Base-by-base conservation (phyloP, 257 asterid genomes). In the Salvia hispanica region DNA sequence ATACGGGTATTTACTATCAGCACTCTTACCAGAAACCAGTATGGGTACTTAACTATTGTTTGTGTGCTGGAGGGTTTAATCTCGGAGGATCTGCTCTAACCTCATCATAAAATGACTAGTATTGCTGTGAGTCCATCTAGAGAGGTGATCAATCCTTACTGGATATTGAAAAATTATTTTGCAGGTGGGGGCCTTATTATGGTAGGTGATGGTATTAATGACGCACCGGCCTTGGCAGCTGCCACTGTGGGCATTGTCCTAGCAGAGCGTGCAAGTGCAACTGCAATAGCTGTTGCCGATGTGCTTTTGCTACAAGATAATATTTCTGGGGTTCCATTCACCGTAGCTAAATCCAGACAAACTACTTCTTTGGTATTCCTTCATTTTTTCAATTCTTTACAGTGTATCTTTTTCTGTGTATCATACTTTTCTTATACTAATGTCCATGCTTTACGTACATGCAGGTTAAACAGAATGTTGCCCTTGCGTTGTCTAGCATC, bases 161-260 rank as follows among this genome's bases (percentile, higher is more conserved):
- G 13, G 39, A 45, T 39, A 36, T n/a, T 36, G 45, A 15, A 50
- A 36, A 37, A 4, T 37, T 33, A 6, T 31, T 15, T n/a, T 16
- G 39, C 82, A 85, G 95, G 87, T 74, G 96, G 97, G 2, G 99
- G 97, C 69, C 93, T 94, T 21, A 81, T 94, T 63, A 94, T 94
- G 99, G 99, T 94, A 55, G 99, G 99, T 62, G 99, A 94, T 67
- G 99, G 99, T 50, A 94, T 94, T 74, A 94, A 94, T 69, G 99
- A 94, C 62, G 99, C 96, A 53, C 99, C 99, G 2, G 99, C 99
- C 34, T 80, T 94, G 79, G 99, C 99, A 74, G 97, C 99, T 66
- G 92, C 99, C 37, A 84, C 89, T 3, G 99, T 88, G 47, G 99
- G 99, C 60, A 82, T 91, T 50, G 99, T 94, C 72, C 89, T 94